Evolutionary conservation across 164 flowering plant species (phyloP), one percentile per base, ranked within the genome.

Genomic region (Aristolochia contorta): DNA sequence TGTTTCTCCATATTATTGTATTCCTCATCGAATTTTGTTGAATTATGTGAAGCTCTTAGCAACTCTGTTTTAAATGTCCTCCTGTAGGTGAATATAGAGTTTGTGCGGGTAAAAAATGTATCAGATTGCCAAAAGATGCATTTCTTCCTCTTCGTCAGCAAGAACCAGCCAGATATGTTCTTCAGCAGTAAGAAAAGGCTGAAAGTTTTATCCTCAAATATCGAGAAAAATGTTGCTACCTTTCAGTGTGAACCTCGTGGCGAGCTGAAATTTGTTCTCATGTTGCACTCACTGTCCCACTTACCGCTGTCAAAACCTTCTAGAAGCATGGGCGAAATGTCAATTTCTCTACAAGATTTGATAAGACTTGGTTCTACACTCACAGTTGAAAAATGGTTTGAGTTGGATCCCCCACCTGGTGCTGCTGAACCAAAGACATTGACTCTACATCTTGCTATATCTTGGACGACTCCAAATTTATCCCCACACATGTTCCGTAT

Each of bases 191-290:
- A 72, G 66, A 80, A 77, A 65, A 81, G 71, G 60, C 74, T 90
- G 20, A 76, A 67, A 47, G 84, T 90, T 54, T 69, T 72, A 46
- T 86, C 96, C 0, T 80, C 76, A 62, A 71, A 86, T 45, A 75
- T 81, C 61, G 69, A 77, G 65, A 93, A 93, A 68, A 81, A 84
- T 56, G 84, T 83, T 62, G 84, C 87, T 65, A 59, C 65, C 18
- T 90, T 93, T 72, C 84, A 77, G 56, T 93, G 97, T 77, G 85
- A 90, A 71, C 81, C 94, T 24, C 70, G 61, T 23, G 99, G 95
- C 62, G 78, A 84, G 59, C 71, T 93, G 54, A 59, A 77, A 12
- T 77, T 93, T 69, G 88, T 81, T 69, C 89, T 93, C 53, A 54
- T 73, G 53, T 79, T 73, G 27, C 72, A 65, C 12, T 70, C 78